These are phyloP conservation scores for Fomitopsis palustris DNA, from an alignment of 1,284 basidiomycete species.

Conservation along the genomic window DNA sequence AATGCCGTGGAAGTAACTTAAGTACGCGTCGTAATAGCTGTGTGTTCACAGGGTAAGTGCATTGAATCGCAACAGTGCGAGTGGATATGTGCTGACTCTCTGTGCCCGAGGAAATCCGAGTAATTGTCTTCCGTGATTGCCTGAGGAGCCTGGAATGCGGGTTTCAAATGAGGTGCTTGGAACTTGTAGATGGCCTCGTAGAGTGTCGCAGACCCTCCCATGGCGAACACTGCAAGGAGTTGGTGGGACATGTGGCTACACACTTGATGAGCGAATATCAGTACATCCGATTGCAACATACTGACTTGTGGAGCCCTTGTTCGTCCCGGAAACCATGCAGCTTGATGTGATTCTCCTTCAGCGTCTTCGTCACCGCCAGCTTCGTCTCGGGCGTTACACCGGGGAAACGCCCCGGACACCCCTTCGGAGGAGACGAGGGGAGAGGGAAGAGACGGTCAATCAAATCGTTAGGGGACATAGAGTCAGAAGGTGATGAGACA, in stretches of 20 bases:
- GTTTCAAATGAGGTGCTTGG: constrained; percentile 37
- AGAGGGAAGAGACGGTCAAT: constrained; percentile 19
- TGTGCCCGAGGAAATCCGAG: constrained; percentile 45
- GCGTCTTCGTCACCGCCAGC: constrained; percentile 36
- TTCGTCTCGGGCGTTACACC: constrained; percentile 49
- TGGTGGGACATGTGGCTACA: constrained; percentile 36
- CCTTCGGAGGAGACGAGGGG: constrained; percentile 8
- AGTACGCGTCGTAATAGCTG: constrained; percentile 58
- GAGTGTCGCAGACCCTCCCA: constrained; percentile 40
- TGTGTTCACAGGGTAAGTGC: background rate
- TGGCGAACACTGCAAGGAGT: constrained; percentile 44
- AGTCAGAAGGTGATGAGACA: background rate
- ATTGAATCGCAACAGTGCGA: background rate
- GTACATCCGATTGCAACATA: no score
- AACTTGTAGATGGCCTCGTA: constrained; percentile 41
- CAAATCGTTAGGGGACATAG: constrained; percentile 7
- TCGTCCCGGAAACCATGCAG: constrained; percentile 65
- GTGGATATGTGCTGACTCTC: constrained; percentile 31
- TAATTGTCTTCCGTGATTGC: constrained; percentile 43
- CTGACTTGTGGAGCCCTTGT: constrained; percentile 52
- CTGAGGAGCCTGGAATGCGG: constrained; percentile 38
- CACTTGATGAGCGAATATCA: background rate
- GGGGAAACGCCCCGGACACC: constrained; percentile 34
- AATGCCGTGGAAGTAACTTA: constrained; percentile 50
- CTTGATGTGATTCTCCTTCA: constrained; percentile 54